Conservation (phyloP, 805 yeast species). For the Metschnikowia noctiluminum region DNA sequence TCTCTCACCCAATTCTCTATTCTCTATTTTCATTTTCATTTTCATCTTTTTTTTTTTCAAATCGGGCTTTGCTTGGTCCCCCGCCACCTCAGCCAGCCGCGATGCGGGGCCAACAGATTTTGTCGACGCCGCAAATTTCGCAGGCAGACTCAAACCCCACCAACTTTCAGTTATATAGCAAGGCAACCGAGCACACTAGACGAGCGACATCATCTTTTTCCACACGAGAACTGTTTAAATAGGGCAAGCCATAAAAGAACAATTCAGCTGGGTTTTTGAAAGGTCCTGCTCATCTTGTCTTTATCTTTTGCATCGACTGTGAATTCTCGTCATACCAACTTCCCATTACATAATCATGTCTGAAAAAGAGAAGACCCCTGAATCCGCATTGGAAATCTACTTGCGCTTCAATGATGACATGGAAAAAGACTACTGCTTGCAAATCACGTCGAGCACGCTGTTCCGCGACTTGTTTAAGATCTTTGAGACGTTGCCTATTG, state of each 20-base stretch:
- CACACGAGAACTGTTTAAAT: too few relatives aligned
- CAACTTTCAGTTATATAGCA: background rate
- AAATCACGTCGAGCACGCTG: constrained; percentile 55
- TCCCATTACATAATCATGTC: background rate
- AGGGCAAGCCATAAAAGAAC: too few relatives aligned
- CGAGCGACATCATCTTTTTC: background rate
- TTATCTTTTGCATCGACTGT: background rate
- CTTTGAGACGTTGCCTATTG: constrained; percentile 65
- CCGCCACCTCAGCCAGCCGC: too few relatives aligned
- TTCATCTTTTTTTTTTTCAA: background rate
- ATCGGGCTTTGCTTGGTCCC: too few relatives aligned
- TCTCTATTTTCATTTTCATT: too few relatives aligned
- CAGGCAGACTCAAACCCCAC: background rate
- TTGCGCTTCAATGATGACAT: constrained; percentile 80
- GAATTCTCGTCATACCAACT: background rate
- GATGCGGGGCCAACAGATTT: too few relatives aligned
- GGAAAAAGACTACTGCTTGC: constrained; percentile 89
- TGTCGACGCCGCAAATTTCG: background rate
- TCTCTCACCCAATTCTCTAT: too few relatives aligned
- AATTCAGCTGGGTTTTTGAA: too few relatives aligned
- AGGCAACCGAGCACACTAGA: background rate
- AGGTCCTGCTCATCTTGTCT: background rate
- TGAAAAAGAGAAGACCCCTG: constrained; percentile 6
- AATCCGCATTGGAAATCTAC: constrained; percentile 45
- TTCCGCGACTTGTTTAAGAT: constrained; percentile 59